phyloP scores from a whole-genome alignment of 1,284 basidiomycete species.

The Fomitopsis schrenkii region DNA sequence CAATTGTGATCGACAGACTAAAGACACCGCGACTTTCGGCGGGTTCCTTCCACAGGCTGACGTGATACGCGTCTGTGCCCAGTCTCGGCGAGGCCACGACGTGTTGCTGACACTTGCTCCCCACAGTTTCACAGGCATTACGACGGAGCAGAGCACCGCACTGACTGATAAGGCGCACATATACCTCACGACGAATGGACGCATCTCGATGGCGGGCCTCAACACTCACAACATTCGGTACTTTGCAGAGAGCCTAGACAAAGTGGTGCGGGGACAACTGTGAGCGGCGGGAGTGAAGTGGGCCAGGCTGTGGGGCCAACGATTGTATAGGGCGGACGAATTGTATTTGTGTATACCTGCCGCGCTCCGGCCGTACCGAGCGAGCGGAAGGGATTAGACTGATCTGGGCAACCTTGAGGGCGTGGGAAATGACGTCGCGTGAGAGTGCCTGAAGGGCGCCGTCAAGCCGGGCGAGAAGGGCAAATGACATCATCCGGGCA shows the following conservation, averaged over 20 bases:
- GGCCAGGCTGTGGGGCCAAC: background rate
- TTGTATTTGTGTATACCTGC: conserved; percentile 5
- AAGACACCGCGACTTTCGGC: background rate
- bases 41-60: background rate
- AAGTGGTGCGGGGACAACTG: conserved; percentile 56
- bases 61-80: conserved; percentile 5
- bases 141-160: conserved; percentile 61
- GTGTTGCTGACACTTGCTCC: conserved; percentile 4
- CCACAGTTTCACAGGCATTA: conserved; percentile 76
- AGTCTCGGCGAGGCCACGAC: background rate
- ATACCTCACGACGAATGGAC: conserved; percentile 84
- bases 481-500: conserved; percentile 21
- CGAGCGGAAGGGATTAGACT: background rate
- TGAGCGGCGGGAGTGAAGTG: conserved; percentile 16
- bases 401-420: conserved; percentile 7
- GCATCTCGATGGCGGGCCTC: conserved; percentile 86
- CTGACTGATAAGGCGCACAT: conserved; percentile 80
- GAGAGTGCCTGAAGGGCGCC: conserved; percentile 15
- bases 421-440: conserved; percentile 22
- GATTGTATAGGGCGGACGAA: background rate
- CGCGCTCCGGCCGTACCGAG: background rate
- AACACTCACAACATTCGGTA: conserved; percentile 74
- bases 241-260: conserved; percentile 75
- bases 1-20: conserved; percentile 8
- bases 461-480: conserved; percentile 4